A percentile compares a stretch with the other conserved stretches of the same genome.
phyloP scores from a whole-genome alignment of 1,284 basidiomycete genomes.

The Dichomitus squalens region DNA sequence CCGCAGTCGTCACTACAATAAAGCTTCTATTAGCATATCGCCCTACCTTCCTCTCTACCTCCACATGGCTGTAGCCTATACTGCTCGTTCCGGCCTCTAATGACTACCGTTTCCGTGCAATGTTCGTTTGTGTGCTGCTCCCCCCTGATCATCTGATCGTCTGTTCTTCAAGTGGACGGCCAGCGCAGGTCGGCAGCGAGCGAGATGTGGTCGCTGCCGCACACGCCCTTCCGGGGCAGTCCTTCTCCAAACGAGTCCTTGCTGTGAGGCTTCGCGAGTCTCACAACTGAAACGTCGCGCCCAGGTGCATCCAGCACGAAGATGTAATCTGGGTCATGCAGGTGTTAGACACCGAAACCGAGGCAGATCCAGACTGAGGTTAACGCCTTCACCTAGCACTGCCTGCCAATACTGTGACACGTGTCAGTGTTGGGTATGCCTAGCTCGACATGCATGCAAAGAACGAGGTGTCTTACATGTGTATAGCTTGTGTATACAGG shows the following conservation, averaged over 20 bases:
- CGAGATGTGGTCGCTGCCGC: slow-evolving; percentile 88
- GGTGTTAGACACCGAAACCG: not conserved
- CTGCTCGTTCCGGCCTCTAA: slow-evolving; percentile 19
- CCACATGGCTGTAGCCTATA: slow-evolving; percentile 20
- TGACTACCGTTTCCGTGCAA: slow-evolving; percentile 9
- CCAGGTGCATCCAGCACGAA: slow-evolving; percentile 61
- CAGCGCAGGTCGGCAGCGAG: slow-evolving; percentile 59
- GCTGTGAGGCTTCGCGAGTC: slow-evolving; percentile 67
- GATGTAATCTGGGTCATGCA: slow-evolving; percentile 73
- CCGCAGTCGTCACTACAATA: slow-evolving; percentile 12
- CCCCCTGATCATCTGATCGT: not conserved
- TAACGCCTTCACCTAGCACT: slow-evolving; percentile 62
- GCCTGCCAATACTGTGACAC: slow-evolving; percentile 70
- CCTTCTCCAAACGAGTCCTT: slow-evolving; percentile 71
- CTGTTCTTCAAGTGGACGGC: slow-evolving; percentile 23
- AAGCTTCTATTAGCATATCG: slow-evolving; percentile 21
- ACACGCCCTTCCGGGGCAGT: slow-evolving; percentile 78
- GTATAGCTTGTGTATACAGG: slow-evolving; percentile 84
- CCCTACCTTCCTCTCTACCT: slow-evolving; percentile 2
- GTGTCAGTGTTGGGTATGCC: not conserved
- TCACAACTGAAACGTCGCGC: slow-evolving; percentile 48
- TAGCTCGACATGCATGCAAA: not conserved
- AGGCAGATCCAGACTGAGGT: not conserved
- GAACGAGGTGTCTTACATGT: slow-evolving; percentile 26
- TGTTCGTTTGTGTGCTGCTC: not conserved